Percentiles rank a stretch among this genome's conserved stretches.
phyloP scores from a whole-genome alignment of 768 basidiomycete species.

The Mycena pura region DNA sequence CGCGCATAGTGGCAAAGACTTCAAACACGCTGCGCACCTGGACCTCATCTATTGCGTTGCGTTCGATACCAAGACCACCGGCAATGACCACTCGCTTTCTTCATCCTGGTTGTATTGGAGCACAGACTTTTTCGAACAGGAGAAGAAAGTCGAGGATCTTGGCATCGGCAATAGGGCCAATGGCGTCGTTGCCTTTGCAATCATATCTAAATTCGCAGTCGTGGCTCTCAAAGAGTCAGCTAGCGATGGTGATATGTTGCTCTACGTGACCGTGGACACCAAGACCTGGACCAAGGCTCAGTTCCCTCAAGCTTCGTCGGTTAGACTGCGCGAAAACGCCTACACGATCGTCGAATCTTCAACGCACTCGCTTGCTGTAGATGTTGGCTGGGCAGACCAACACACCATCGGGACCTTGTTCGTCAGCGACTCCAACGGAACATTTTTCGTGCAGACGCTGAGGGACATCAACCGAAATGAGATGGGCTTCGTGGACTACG shows the following conservation, averaged over 20 bases:
- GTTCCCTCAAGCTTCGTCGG: slow-evolving; percentile 88
- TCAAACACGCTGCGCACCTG: slow-evolving; percentile 74
- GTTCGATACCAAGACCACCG: slow-evolving; percentile 64
- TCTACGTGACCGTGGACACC: slow-evolving; percentile 88
- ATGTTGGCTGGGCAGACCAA: slow-evolving; percentile 77
- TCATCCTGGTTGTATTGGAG: slow-evolving; percentile 81
- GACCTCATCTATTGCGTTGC: slow-evolving; percentile 91
- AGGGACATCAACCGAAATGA: slow-evolving; percentile 91
- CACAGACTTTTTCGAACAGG: slow-evolving; percentile 79
- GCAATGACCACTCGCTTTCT: slow-evolving; percentile 55
- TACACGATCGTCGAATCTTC: slow-evolving; percentile 96
- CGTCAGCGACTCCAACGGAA: slow-evolving; percentile 94
- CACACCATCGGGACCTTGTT: slow-evolving; percentile 85
- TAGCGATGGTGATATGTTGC: slow-evolving; percentile 70
- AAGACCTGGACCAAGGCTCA: slow-evolving; percentile 84
- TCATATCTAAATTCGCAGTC: slow-evolving; percentile 90
- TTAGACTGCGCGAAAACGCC: slow-evolving; percentile 82
- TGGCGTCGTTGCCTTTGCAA: slow-evolving; percentile 91
- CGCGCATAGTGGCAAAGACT: slow-evolving; percentile 84
- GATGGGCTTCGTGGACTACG: slow-evolving; percentile 90
- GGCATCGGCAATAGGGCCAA: slow-evolving; percentile 84
- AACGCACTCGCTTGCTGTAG: slow-evolving; percentile 92
- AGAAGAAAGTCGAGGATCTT: slow-evolving; percentile 75
- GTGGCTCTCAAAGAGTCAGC: slow-evolving; percentile 83
- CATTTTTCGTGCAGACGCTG: slow-evolving; percentile 89